Base-by-base conservation (phyloP, 2,329 filamentous ascomycete species). In the Fusarium floridanum region DNA sequence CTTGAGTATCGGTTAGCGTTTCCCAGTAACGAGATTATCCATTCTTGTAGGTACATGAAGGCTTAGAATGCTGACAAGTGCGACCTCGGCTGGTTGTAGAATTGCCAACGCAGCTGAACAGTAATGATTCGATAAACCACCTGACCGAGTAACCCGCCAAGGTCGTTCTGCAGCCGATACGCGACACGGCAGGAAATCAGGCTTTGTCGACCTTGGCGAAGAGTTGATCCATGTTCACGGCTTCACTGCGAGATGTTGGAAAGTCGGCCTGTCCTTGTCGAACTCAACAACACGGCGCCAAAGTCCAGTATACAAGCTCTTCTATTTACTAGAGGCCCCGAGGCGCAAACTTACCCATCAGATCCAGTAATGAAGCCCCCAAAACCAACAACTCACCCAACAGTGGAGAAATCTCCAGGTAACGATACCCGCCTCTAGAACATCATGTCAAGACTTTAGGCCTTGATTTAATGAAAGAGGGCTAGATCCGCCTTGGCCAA, bases 161-260 rank as follows among this genome's bases (percentile, higher is more conserved):
- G 66, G 77, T 0, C 79, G 88, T 6, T 85, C 86, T 12, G 86
- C 86, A 2, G 82, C 88, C 12, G 94, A 97, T 83, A 94, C 94
- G 0, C 96, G 93, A 93, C 94, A 97, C 79, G 95, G 95, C 77
- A 94, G 93, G 81, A 82, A 83, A 71, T 91, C 93, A 2, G 94
- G 93, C 82, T 82, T 83, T 3, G 91, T 92, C 14, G 86, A 93
- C 0, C 79, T 92, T n/a, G 87, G 86, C 48, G 92, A 92, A 63
- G 94, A 95, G 78, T 75, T 95, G 6, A 84, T 80, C 1, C 83
- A 85, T 70, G 83, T 84, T 16, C 27, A 14, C 27, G 6, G 7
- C 17, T 32, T 55, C 20, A 3, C 5, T 32, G 10, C 27, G 24
- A 32, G 6, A 14, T 14, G 17, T 12, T 14, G 2, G 2, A 6